Evolutionary conservation across 805 yeast genomes (phyloP).

Genomic region (Candida michaelii): DNA sequence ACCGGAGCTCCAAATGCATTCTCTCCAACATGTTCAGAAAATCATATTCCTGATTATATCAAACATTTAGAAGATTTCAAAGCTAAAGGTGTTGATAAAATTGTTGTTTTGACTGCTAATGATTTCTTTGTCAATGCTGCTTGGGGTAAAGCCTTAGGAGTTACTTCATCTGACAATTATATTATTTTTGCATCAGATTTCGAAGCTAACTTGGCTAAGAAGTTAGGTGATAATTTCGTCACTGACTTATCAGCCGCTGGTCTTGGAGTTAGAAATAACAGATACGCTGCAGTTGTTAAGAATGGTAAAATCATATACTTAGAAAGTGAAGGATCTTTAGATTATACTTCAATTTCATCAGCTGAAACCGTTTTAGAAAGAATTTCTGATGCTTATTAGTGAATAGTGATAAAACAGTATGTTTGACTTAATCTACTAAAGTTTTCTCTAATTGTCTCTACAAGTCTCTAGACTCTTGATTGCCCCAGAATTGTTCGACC

Average conservation of each 20-base stretch:
- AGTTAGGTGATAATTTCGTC: slow-evolving; percentile 50
- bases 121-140: slow-evolving; percentile 45
- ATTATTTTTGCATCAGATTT: slow-evolving; percentile 43
- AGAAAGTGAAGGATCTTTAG: slow-evolving; percentile 26
- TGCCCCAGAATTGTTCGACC: too few species aligned
- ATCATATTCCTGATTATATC: slow-evolving; percentile 40
- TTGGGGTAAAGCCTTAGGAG: slow-evolving; percentile 48
- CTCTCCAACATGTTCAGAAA: slow-evolving; percentile 56
- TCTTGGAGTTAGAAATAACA: slow-evolving; percentile 39
- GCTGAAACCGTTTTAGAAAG: slow-evolving; percentile 25
- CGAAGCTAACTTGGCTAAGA: slow-evolving; percentile 31
- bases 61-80: slow-evolving; percentile 47
- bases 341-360: slow-evolving; percentile 24
- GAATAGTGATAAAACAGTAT: too few species aligned
- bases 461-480: too few species aligned
- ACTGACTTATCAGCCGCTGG: slow-evolving; percentile 48
- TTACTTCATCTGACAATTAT: slow-evolving; percentile 30
- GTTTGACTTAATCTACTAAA: too few species aligned
- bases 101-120: slow-evolving; percentile 40
- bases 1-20: slow-evolving; percentile 86
- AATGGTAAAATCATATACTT: slow-evolving; percentile 39
- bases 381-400: slow-evolving; percentile 14
- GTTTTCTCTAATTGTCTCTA: too few species aligned
- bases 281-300: slow-evolving; percentile 73
- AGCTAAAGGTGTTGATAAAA: slow-evolving; percentile 31